phyloP scores from a whole-genome alignment of 352 stramenopile genomes.

The Peronospora belbahrii region DNA sequence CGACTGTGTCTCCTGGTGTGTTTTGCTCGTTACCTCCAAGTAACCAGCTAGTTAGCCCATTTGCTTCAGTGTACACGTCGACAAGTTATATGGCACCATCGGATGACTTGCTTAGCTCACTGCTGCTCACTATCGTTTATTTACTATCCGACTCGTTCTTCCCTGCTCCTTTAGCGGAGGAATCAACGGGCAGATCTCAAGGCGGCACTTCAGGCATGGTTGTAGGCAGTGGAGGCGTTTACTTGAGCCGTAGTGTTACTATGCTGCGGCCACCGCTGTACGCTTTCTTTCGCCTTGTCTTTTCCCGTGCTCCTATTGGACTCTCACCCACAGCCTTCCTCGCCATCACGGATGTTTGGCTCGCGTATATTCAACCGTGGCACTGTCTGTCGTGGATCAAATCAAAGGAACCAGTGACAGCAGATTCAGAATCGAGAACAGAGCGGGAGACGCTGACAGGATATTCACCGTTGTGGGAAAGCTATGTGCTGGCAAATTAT shows the following conservation, averaged over 20 bases:
- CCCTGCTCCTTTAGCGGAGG: conserved; percentile 37
- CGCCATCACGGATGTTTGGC: conserved; percentile 78
- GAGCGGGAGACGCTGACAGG: conserved; percentile 9
- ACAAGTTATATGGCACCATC: conserved; percentile 82
- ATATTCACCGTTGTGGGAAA: conserved; percentile 64
- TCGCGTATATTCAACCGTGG: conserved; percentile 84
- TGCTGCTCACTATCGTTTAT: conserved; percentile 77
- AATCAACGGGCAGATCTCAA: conserved; percentile 14
- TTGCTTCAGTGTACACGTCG: conserved; percentile 68
- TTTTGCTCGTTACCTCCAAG: conserved; percentile 8
- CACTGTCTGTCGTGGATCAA: conserved; percentile 60
- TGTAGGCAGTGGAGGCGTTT: conserved; percentile 38
- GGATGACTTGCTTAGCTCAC: conserved; percentile 72
- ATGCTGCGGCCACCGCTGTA: conserved; percentile 70
- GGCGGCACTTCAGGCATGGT: conserved; percentile 16
- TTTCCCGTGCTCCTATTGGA: conserved; percentile 70
- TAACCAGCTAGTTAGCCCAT: conserved; percentile 48
- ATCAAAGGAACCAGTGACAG: conserved; percentile 17
- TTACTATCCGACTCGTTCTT: conserved; percentile 79
- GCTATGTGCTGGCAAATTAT: conserved; percentile 82
- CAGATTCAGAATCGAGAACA: not conserved
- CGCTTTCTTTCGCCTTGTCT: conserved; percentile 78
- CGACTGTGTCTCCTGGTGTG: conserved; percentile 16
- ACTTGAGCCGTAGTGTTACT: conserved; percentile 64
- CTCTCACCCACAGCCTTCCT: conserved; percentile 74